phyloP scores from a whole-genome alignment of 345 rosid genomes.

The Populus nigra region DNA sequence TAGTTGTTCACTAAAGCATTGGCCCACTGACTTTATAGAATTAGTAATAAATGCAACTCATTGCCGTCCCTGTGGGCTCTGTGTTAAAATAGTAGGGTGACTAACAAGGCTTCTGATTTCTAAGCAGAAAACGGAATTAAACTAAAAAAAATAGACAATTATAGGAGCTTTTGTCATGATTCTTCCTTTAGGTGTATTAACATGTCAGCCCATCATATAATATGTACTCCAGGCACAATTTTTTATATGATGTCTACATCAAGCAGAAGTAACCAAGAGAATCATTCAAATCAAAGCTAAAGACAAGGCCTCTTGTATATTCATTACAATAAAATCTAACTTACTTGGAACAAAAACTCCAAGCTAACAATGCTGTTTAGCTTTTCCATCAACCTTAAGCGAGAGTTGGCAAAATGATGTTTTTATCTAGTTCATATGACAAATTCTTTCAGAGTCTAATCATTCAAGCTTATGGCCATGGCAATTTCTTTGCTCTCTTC shows the following conservation, averaged over 20 bases:
- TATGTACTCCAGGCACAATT: not conserved
- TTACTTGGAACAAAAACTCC: slow-evolving; percentile 21
- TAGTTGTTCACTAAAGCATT: slow-evolving; percentile 8
- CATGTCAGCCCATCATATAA: not conserved
- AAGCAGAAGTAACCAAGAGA: slow-evolving; percentile 11
- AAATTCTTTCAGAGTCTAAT: not conserved
- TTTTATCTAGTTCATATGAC: slow-evolving; percentile 9
- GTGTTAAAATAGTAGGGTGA: slow-evolving; percentile 21
- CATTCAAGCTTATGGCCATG: slow-evolving; percentile 32
- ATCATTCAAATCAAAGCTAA: slow-evolving; percentile 26
- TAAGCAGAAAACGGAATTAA: slow-evolving; percentile 8
- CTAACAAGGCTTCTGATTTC: slow-evolving; percentile 17
- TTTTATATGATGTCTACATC: not conserved
- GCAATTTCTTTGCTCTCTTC: slow-evolving; percentile 20
- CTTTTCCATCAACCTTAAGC: slow-evolving; percentile 22
- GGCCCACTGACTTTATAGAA: slow-evolving; percentile 21
- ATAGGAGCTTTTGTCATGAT: slow-evolving; percentile 5
- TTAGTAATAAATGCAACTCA: slow-evolving; percentile 9
- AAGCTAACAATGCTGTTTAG: slow-evolving; percentile 9
- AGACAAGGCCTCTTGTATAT: slow-evolving; percentile 23
- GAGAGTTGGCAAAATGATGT: not conserved
- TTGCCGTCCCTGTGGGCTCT: slow-evolving; percentile 32
- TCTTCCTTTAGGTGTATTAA: slow-evolving; percentile 4
- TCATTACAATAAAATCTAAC: slow-evolving; percentile 9
- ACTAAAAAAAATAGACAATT: slow-evolving; percentile 15